Base-by-base conservation (phyloP, 495 filamentous ascomycete genomes). In the Thozetella sp. region DNA sequence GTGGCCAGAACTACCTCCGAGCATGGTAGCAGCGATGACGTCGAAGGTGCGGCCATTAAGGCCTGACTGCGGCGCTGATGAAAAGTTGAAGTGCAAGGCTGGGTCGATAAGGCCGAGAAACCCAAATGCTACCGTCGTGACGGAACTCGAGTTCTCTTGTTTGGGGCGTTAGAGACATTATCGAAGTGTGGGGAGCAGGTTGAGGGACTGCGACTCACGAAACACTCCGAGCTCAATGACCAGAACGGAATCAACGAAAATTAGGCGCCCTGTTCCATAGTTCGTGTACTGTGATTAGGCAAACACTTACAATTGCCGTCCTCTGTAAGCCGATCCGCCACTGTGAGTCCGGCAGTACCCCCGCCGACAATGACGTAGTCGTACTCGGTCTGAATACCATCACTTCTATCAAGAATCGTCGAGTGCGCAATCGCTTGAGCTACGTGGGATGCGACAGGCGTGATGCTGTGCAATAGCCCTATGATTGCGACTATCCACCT, bases 1-100 rank as follows among this genome's bases (percentile, higher is more conserved):
- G 43, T 80, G 67, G n/a, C 71, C 75, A 0, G 80, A 81, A 57
- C 76, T 78, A 2, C 80, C 78, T 3, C 80, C 80, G 0, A 81
- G 66, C 13, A 79, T 26, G 19, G 66, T 68, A 15, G 78, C 79
- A 25, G 60, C 64, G 0, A 67, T 22, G 13, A 78, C 75, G 0
- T 58, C 50, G 20, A 70, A 61, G 3, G 53, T 65, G 17, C 76
- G 66, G 61, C 74, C 73, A 30, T 67, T 63, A 9, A 81, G 53
- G 13, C 67, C 67, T 3, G 54, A 30, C 53, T 79, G 73, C 1
- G 74, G 75, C 1, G 67, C 67, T 3, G 77, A 80, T 19, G 62
- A 67, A 63, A 80, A 68, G 50, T 69, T 65, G 59, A 73, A 79
- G 22, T 58, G 37, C 20, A 60, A 43, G 9, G 54, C 52, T 1